Percentiles rank a stretch among this genome's conserved stretches.
These are phyloP conservation scores for Anthoceros angustus DNA, from an alignment of 225 moss, liverwort and hornwort genomes.

Conservation along the genomic window DNA sequence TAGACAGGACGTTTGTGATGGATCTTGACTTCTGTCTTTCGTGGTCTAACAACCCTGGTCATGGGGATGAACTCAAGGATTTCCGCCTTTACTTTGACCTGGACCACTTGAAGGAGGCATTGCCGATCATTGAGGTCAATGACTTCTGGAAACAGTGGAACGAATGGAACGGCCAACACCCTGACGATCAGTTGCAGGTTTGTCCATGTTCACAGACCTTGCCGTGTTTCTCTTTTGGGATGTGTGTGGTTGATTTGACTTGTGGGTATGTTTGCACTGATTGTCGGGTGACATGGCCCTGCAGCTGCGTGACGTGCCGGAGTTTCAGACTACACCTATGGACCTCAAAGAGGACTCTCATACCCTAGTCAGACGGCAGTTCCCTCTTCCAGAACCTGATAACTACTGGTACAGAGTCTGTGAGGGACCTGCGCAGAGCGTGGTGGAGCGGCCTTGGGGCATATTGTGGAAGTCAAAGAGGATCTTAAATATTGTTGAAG, in stretches of 20 bases:
- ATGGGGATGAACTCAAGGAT: constrained; percentile 48
- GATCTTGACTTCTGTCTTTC: constrained; percentile 68
- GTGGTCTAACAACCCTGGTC: constrained; percentile 29
- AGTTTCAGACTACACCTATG: constrained; percentile 32
- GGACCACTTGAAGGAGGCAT: constrained; percentile 42
- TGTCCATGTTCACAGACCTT: neutral
- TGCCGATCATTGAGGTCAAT: constrained; percentile 25
- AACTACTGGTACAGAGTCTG: constrained; percentile 82
- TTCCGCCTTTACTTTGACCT: constrained; percentile 77
- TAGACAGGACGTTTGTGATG: constrained; percentile 70
- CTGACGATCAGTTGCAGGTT: constrained; percentile 1
- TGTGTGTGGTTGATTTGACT: neutral
- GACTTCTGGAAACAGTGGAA: constrained; percentile 38
- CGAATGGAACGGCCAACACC: constrained; percentile 22
- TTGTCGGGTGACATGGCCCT: neutral
- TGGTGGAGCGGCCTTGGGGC: constrained; percentile 61
- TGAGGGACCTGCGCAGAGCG: constrained; percentile 56
- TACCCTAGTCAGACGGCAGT: constrained; percentile 42
- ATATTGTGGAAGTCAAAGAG: constrained; percentile 77
- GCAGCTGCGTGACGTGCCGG: constrained; percentile 8
- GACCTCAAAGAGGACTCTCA: constrained; percentile 24
- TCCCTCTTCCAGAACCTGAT: constrained; percentile 22
- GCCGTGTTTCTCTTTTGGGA: neutral
- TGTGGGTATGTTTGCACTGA: no score
- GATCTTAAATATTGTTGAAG: constrained; percentile 63